phyloP scores from a whole-genome alignment of 2,329 filamentous ascomycete genomes.

The Fragosphaeria purpurea region DNA sequence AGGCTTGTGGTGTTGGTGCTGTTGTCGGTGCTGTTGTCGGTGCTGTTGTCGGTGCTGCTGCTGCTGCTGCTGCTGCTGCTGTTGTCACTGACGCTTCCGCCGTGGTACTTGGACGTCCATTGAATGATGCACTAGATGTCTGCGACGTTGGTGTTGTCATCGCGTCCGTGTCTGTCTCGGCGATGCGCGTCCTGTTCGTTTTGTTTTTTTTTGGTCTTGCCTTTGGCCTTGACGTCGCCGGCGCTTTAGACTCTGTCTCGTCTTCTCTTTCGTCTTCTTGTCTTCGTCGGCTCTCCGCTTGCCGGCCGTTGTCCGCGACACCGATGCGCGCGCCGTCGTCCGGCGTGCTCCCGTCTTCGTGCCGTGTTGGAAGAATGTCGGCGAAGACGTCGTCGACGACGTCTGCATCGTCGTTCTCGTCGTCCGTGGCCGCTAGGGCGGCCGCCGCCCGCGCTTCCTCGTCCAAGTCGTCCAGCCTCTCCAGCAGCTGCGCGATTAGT shows the following conservation, averaged over 20 bases:
- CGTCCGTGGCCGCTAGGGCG: constrained; percentile 23
- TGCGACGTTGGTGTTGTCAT: neutral
- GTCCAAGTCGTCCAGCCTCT: constrained; percentile 58
- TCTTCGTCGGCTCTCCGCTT: too few species aligned
- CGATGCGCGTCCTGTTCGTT: neutral
- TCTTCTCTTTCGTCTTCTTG: too few species aligned
- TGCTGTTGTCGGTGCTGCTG: constrained; percentile 1
- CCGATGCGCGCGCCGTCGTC: neutral
- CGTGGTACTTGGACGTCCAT: too few species aligned
- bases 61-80: constrained; percentile 6
- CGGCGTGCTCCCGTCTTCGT: constrained; percentile 38
- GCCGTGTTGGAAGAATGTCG: constrained; percentile 44
- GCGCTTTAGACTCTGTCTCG: too few species aligned
- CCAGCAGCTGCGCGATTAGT: constrained; percentile 53
- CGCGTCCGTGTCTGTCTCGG: neutral
- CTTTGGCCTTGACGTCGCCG: too few species aligned
- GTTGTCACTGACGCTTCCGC: neutral
- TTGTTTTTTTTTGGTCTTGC: neutral
- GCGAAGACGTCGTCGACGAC: constrained; percentile 44
- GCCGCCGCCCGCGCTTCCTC: constrained; percentile 37
- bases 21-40: constrained; percentile 1
- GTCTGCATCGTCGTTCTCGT: constrained; percentile 24
- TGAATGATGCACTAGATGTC: too few species aligned
- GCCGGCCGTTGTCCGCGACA: too few species aligned
- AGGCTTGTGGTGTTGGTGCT: neutral